Evolutionary conservation across 768 basidiomycete genomes (phyloP).

Genomic region (Phaffia australis): DNA sequence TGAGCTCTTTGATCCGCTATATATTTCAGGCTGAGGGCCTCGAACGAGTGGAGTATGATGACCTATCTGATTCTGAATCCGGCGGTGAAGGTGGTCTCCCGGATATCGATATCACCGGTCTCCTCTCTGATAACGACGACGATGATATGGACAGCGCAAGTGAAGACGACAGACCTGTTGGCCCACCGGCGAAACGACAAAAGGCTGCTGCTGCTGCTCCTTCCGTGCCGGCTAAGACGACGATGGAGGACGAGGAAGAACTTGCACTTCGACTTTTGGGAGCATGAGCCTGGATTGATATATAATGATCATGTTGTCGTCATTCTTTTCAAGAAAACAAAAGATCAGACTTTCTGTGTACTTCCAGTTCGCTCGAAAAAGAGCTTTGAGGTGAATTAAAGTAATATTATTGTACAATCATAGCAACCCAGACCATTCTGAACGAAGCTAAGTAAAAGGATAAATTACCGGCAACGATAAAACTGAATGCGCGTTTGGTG

Average conservation of each 20-base stretch:
- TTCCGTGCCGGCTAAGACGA: constrained; percentile 28
- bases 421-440: no score
- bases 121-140: constrained; percentile 47
- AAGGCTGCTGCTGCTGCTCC: constrained; percentile 30
- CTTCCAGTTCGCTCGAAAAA: no score
- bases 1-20: constrained; percentile 14
- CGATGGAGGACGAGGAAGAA: constrained; percentile 51
- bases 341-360: no score
- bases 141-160: constrained; percentile 57
- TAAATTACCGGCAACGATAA: no score
- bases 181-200: constrained; percentile 37
- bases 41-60: constrained; percentile 30
- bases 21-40: constrained; percentile 24
- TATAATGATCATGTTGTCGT: no score
- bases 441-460: no score
- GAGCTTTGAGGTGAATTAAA: no score
- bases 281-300: background rate
- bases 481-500: no score
- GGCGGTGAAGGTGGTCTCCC: constrained; percentile 36
- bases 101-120: constrained; percentile 23
- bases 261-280: constrained; percentile 52
- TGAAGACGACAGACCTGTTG: constrained; percentile 34
- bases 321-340: no score
- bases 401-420: no score
- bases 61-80: constrained; percentile 35